Base-by-base conservation (phyloP, 106 monocot genomes). In the Allium sativum region DNA sequence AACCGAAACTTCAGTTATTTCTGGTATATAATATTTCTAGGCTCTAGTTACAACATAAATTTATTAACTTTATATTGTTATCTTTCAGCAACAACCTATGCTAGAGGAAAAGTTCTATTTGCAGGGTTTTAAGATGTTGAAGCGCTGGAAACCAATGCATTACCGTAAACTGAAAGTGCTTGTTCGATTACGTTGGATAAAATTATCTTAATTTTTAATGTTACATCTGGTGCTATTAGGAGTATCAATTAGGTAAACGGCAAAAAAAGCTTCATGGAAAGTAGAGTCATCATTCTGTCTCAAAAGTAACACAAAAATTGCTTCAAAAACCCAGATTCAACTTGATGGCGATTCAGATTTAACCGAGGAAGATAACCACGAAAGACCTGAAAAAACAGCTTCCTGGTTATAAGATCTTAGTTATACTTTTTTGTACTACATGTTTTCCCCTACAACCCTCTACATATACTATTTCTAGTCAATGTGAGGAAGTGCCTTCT, bases 301-400 rank as follows among this genome's bases (percentile, higher is more conserved):
- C 4, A 90, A 84, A 65, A 90, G 80, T 65, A 21, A 59, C 9
- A 55, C 45, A 16, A 84, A 64, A 18, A 21, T 21, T 47, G 56
- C 84, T 43, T 87, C 87, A 0, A 96, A 87, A 70, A 78, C 91
- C 68, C 74, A 87, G 45, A 61, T 91, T 40, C 74, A 87, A 42
- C 65, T 91, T 40, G 87, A 79, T 56, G 87, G 87, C 62, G 96
- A 91, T 14, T 82, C 74, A 18, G 87, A 96, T 69, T 61, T 96
- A 40, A 96, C 91, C n/a, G 96, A 96, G 55, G 96, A 96, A 71
- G 96, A 91, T 20, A 12, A 87, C 82, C 4, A 90, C 87, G 51
- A 90, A 96, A 73, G 90, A 91, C 69, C 55, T 96, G 71, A 87
- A 80, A 71, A 96, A 87, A 55, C 67, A 81, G 42, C 61, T 90